Evolutionary conservation across 305 asterid species (phyloP), one percentile per base, ranked within the genome.

Genomic region (Solanum hybrid): DNA sequence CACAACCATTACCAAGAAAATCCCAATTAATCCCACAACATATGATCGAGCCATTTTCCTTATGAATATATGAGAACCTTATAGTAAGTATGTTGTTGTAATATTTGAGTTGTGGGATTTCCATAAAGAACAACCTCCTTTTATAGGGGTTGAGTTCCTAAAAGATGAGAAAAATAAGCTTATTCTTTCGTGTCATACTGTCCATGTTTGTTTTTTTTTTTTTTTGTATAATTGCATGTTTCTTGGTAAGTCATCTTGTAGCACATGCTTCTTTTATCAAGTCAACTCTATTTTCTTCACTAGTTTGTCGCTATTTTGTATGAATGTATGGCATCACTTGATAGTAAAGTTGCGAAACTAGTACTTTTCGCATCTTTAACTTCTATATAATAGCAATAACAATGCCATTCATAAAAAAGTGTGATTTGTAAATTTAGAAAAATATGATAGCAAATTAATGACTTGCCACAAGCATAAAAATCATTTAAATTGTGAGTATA

Each of bases 271-370:
- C 86, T 37, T 87, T 91, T 57, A 78, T 73, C 34, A 91, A 90
- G 91, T 93, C 93, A 89, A 92, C 26, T 76, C 22, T 34, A 26
- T 68, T 17, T 31, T 22, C 34, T 24, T 51, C 34, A 17, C 4
- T 37, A 0, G 72, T 83, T 91, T 80, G 87, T 32, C 26, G 37
- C 26, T 37, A 80, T 24, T 6, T 6, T n/a, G n/a, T 80, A 80
- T 13, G 32, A 24, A 17, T 1, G 76, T 70, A 76, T 88, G 93
- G 82, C 78, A 92, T 92, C 87, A 89, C 95, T 94, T 94, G n/a
- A 39, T 32, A 32, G 33, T 32, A 32, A 32, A 32, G 33, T 32
- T 32, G 33, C 33, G 33, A 32, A 32, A 32, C 33, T 32, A 32
- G 33, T 32, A 32, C 33, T 32, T 32, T 32, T 32, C 33, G 33